A percentile compares a stretch with the other conserved stretches of the same genome.
These are phyloP conservation scores for Leptographium lundbergii DNA, from an alignment of 2,329 filamentous ascomycete species.

Conservation along the genomic window DNA sequence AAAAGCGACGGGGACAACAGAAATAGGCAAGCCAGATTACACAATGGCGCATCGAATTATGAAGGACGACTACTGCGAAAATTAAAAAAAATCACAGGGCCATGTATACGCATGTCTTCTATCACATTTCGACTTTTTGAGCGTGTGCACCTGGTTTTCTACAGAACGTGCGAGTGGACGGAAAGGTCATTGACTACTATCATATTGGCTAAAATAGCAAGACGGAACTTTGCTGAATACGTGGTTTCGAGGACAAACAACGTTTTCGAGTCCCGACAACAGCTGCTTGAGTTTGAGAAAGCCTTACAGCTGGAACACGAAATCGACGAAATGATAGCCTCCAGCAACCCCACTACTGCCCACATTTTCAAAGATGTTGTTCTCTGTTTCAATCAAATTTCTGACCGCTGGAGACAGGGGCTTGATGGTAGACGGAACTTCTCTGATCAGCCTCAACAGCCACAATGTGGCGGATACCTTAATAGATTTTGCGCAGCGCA, in stretches of 20 bases:
- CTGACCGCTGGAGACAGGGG: conserved; percentile 68
- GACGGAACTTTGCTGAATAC: conserved; percentile 78
- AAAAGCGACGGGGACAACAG: background rate
- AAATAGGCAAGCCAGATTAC: background rate
- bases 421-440: conserved; percentile 64
- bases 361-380: conserved; percentile 56
- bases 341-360: conserved; percentile 55
- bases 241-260: conserved; percentile 81
- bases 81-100: conserved; percentile 63
- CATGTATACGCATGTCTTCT: conserved; percentile 70
- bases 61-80: background rate
- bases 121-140: conserved; percentile 72
- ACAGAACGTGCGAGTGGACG: conserved; percentile 91
- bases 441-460: conserved; percentile 65
- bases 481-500: conserved; percentile 83
- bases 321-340: conserved; percentile 73
- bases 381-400: conserved; percentile 58
- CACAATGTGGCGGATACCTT: conserved; percentile 77
- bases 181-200: conserved; percentile 93
- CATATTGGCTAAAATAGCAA: conserved; percentile 81
- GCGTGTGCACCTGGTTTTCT: conserved; percentile 89
- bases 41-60: conserved; percentile 33
- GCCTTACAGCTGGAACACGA: conserved; percentile 70
- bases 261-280: conserved; percentile 66
- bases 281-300: conserved; percentile 79